phyloP scores from a whole-genome alignment of 441 rosid species.

The California macrophylla region DNA sequence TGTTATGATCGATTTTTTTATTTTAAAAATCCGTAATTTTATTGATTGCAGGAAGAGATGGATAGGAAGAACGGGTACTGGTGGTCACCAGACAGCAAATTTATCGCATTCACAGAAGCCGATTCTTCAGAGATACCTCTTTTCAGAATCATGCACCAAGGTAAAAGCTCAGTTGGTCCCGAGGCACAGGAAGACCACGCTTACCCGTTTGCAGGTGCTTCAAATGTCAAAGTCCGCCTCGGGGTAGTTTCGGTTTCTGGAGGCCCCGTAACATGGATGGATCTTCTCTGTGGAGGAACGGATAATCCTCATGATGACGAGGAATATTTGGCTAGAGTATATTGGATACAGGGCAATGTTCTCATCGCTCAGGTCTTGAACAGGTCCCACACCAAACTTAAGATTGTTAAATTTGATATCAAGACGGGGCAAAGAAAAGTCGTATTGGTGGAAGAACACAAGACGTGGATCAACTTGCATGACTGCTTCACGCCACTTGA shows the following conservation, averaged over 20 bases:
- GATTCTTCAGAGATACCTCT: constrained; percentile 64
- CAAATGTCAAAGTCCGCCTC: constrained; percentile 67
- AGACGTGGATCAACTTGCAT: constrained; percentile 73
- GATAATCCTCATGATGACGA: constrained; percentile 34
- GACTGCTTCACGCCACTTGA: constrained; percentile 85
- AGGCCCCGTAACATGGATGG: constrained; percentile 73
- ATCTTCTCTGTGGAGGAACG: constrained; percentile 68
- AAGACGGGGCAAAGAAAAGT: constrained; percentile 56
- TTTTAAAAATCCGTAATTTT: constrained; percentile 11
- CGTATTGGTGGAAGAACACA: constrained; percentile 54
- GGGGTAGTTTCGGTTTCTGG: constrained; percentile 76
- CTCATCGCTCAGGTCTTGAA: constrained; percentile 66
- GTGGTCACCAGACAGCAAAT: constrained; percentile 93
- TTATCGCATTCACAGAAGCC: constrained; percentile 71
- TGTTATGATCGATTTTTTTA: neutral
- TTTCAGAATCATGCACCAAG: constrained; percentile 94
- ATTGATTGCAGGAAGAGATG: constrained; percentile 76
- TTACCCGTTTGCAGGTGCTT: constrained; percentile 87
- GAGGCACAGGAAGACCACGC: constrained; percentile 92
- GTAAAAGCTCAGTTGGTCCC: constrained; percentile 64
- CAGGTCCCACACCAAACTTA: constrained; percentile 61
- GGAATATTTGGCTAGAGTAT: constrained; percentile 79
- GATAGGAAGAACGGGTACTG: constrained; percentile 85
- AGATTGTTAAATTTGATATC: constrained; percentile 57
- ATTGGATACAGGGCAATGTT: constrained; percentile 73